A percentile compares a stretch with the other conserved stretches of the same genome.
These are phyloP conservation scores for Fusarium bactridioides DNA, from an alignment of 2,329 filamentous ascomycete genomes.

Conservation along the genomic window DNA sequence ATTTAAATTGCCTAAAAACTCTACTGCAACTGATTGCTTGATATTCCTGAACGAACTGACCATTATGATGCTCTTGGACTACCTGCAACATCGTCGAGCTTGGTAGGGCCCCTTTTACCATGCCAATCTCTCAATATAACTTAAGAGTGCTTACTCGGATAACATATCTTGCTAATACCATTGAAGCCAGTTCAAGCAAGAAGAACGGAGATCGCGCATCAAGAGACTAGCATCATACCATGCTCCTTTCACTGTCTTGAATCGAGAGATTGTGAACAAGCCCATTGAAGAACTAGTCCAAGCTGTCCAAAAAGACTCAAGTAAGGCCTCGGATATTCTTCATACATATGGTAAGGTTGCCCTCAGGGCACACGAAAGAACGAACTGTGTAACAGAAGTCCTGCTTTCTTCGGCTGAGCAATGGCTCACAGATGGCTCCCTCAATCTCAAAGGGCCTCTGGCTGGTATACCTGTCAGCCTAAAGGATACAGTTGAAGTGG, in stretches of 20 bases:
- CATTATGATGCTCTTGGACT: slow-evolving; percentile 58
- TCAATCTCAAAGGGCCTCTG: slow-evolving; percentile 81
- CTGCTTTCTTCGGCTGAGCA: slow-evolving; percentile 79
- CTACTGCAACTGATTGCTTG: neutral
- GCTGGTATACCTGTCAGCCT: slow-evolving; percentile 88
- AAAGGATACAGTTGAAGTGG: slow-evolving; percentile 82
- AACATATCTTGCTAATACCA: slow-evolving; percentile 39
- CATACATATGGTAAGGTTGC: slow-evolving; percentile 87
- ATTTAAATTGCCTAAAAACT: neutral
- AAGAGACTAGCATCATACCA: slow-evolving; percentile 72
- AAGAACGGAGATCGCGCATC: slow-evolving; percentile 76
- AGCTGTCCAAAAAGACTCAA: slow-evolving; percentile 74
- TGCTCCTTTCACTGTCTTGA: slow-evolving; percentile 67
- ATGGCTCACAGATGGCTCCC: slow-evolving; percentile 67
- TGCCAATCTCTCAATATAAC: neutral
- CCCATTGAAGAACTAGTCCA: slow-evolving; percentile 81
- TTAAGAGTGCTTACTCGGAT: neutral
- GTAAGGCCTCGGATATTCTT: slow-evolving; percentile 77
- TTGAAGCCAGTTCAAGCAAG: slow-evolving; percentile 78
- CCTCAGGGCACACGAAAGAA: slow-evolving; percentile 81
- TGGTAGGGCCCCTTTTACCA: slow-evolving; percentile 59
- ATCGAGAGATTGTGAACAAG: slow-evolving; percentile 73
- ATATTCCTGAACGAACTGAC: neutral
- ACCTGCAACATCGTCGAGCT: slow-evolving; percentile 74
- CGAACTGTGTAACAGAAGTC: slow-evolving; percentile 90